Evolutionary conservation across 176 grass and related monocot species (phyloP), one percentile per base, ranked within the genome.

Genomic region (Otatea glauca): DNA sequence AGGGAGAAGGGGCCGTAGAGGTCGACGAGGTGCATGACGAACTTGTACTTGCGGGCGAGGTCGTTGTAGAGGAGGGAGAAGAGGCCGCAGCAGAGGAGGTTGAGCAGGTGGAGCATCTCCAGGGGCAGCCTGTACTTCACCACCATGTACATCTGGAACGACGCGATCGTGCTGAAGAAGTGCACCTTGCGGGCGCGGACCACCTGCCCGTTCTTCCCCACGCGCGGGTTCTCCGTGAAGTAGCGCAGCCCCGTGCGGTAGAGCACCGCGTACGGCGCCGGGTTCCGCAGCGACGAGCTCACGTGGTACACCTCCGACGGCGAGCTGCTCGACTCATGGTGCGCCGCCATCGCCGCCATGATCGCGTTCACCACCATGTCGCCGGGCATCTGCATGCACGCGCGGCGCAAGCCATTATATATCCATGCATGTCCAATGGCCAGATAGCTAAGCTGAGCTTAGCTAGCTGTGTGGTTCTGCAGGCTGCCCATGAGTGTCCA

Each of bases 351-450:
- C 1, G 95, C 84, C 1, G 86, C 86, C 77, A 94, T 93, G 88
- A 97, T 97, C 20, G 92, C 92, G 76, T 97, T 94, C 82, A 93
- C 92, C 70, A 94, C 95, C 95, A 97, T 91, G 86, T 97, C 95
- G 6, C 90, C 92, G 1, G 95, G 95, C 76, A 97, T 91, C 95
- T 97, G 83, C 74, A 29, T 1, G 29, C 29, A 29, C 29, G 29
- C 29, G 29, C 29, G 29, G 29, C 29, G 29, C 29, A 29, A 29
- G 29, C 29, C 1, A 29, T 29, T 29, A 29, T 29, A 1, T 1
- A 29, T 29, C 1, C 29, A 29, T 29, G 29, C 29, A 29, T 29
- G 29, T 29, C 29, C 29, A 29, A 29, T 29, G 29, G 29, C 29
- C 29, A 29, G 29, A 29, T 29, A 29, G 29, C 29, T 29, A 1